These are phyloP conservation scores for Cercospora sp. DNA, from an alignment of 2,329 filamentous ascomycete species.

Conservation along the genomic window DNA sequence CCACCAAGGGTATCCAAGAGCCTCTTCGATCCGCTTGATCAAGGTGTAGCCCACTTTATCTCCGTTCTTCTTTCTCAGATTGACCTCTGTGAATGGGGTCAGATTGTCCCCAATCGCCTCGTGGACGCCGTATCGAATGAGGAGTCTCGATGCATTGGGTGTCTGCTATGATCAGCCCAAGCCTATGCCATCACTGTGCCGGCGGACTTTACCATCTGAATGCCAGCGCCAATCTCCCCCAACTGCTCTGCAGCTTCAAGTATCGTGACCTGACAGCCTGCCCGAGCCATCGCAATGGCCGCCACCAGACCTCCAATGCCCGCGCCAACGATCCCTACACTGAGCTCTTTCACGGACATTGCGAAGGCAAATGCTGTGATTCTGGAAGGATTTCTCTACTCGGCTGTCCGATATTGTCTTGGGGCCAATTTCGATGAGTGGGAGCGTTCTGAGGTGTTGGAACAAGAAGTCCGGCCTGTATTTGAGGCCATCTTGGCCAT, in stretches of 20 bases:
- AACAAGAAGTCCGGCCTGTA: not conserved
- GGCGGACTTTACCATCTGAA: slow-evolving; percentile 37
- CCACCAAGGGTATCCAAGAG: slow-evolving; percentile 46
- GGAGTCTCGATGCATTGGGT: slow-evolving; percentile 45
- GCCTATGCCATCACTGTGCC: slow-evolving; percentile 30
- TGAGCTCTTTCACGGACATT: slow-evolving; percentile 22
- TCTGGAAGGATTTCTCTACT: not conserved
- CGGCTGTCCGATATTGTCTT: not conserved
- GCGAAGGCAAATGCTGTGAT: not conserved
- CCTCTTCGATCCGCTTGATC: slow-evolving; percentile 38
- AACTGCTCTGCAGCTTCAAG: slow-evolving; percentile 43
- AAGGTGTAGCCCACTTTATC: slow-evolving; percentile 42
- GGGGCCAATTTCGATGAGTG: not conserved
- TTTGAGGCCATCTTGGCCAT: not conserved
- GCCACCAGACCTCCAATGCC: slow-evolving; percentile 45
- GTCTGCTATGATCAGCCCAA: slow-evolving; percentile 39
- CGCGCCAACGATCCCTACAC: slow-evolving; percentile 37
- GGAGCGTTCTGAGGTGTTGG: no score
- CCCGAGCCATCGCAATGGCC: slow-evolving; percentile 42
- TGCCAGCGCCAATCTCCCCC: slow-evolving; percentile 38
- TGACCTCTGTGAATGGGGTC: slow-evolving; percentile 44
- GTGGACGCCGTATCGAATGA: slow-evolving; percentile 44
- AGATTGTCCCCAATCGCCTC: slow-evolving; percentile 45
- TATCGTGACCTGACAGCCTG: slow-evolving; percentile 42
- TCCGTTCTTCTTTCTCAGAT: slow-evolving; percentile 45